Conservation (phyloP, 805 yeast species). For the Lipomyces oligophaga region DNA sequence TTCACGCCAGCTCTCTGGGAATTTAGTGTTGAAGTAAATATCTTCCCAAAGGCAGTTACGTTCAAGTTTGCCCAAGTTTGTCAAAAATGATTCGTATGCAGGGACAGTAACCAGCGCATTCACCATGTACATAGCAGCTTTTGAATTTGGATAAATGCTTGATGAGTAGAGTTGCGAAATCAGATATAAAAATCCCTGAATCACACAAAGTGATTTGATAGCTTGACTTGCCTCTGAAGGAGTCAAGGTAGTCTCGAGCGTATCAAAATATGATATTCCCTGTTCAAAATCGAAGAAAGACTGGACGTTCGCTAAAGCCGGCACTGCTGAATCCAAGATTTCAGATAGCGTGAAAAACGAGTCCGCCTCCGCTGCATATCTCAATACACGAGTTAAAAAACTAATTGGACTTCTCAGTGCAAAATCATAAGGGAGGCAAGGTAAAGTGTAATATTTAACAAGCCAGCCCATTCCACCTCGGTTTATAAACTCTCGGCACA, state of each 20-base stretch:
- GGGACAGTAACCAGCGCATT: conserved; percentile 20
- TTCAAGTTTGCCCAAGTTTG: conserved; percentile 31
- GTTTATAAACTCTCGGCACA: conserved; percentile 33
- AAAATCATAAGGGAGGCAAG: conserved; percentile 36
- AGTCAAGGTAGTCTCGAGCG: conserved; percentile 8
- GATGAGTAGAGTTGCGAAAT: conserved; percentile 26
- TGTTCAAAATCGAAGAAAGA: conserved; percentile 14
- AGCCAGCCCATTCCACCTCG: conserved; percentile 30
- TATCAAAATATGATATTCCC: conserved; percentile 12
- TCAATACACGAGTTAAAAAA: conserved; percentile 16
- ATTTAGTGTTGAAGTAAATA: conserved; percentile 14
- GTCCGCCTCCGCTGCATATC: conserved; percentile 13
- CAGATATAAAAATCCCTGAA: conserved; percentile 21
- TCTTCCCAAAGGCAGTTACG: conserved; percentile 35
- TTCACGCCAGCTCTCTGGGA: conserved; percentile 27
- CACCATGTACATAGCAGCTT: conserved; percentile 24
- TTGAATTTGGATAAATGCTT: conserved; percentile 23
- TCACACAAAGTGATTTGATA: conserved; percentile 14
- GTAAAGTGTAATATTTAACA: conserved; percentile 29
- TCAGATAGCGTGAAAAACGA: conserved; percentile 5
- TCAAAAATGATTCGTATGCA: conserved; percentile 21
- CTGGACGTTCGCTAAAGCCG: conserved; percentile 8
- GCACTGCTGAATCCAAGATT: conserved; percentile 9
- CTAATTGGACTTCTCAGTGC: conserved; percentile 31
- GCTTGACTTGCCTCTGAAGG: conserved; percentile 8